phyloP scores from a whole-genome alignment of 2,329 filamentous ascomycete species.

The Apiospora pterosperma region DNA sequence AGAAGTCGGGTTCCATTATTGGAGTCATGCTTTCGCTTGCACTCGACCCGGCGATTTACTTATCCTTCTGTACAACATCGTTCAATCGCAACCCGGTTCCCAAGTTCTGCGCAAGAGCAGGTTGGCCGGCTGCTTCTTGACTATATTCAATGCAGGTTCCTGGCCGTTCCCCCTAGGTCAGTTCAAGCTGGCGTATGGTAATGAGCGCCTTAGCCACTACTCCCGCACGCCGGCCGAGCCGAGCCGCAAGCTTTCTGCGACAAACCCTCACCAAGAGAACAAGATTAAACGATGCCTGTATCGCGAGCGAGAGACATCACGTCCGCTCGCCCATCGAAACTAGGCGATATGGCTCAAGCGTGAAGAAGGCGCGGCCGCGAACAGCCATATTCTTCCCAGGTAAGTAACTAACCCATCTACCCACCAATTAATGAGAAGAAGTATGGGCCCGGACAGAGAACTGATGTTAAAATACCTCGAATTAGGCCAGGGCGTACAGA shows the following conservation, averaged over 20 bases:
- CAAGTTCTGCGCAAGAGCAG: background rate
- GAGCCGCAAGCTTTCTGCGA: conserved; percentile 13
- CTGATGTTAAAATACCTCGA: conserved; percentile 3
- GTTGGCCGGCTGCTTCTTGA: background rate
- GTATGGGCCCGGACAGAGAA: too few relatives aligned
- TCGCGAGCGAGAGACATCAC: background rate
- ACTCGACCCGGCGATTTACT: background rate
- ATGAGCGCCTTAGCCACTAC: conserved; percentile 22
- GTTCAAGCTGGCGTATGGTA: conserved; percentile 23
- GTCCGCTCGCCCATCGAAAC: background rate
- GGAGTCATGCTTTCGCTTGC: background rate
- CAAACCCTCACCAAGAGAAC: background rate
- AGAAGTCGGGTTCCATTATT: background rate
- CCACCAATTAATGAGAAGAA: background rate
- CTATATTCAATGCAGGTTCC: conserved; percentile 8
- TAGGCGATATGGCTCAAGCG: background rate
- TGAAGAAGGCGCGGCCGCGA: conserved; percentile 33
- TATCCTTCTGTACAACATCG: background rate
- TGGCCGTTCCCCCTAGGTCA: conserved; percentile 14
- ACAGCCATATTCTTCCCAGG: conserved; percentile 62
- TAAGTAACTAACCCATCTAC: conserved; percentile 18
- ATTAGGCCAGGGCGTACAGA: conserved; percentile 81
- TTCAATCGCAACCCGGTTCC: background rate
- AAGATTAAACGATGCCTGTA: background rate
- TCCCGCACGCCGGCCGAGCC: conserved; percentile 19